phyloP scores from a whole-genome alignment of 331 rosid species.

The Acacia pycnantha region DNA sequence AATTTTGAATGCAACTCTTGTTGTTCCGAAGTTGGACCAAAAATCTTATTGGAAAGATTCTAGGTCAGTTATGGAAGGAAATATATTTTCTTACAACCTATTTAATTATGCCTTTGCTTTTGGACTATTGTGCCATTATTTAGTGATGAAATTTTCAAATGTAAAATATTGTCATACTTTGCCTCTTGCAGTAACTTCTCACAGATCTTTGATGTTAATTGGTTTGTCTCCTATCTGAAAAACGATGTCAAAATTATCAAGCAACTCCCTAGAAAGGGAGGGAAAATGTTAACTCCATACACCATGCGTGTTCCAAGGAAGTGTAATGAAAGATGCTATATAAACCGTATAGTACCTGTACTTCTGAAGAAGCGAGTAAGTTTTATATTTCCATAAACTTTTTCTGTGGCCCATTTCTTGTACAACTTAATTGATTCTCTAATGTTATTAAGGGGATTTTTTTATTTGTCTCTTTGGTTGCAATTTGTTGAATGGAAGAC shows the following conservation, averaged over 20 bases:
- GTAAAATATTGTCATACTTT: constrained; percentile 29
- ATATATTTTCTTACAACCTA: neutral
- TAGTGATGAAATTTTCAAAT: neutral
- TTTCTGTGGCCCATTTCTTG: constrained; percentile 22
- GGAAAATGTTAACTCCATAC: constrained; percentile 59
- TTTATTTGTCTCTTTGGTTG: constrained; percentile 18
- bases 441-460: constrained; percentile 15
- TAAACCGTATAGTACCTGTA: constrained; percentile 79
- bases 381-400: constrained; percentile 40
- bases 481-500: constrained; percentile 24
- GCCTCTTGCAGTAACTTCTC: constrained; percentile 81
- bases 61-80: constrained; percentile 54
- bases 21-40: constrained; percentile 90
- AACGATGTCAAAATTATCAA: constrained; percentile 86
- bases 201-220: constrained; percentile 85
- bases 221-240: constrained; percentile 77
- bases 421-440: constrained; percentile 21
- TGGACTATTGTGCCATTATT: neutral
- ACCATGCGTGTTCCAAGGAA: constrained; percentile 96
- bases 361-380: constrained; percentile 93
- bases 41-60: constrained; percentile 97
- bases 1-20: constrained; percentile 92
- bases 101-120: constrained; percentile 7
- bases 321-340: constrained; percentile 91
- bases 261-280: constrained; percentile 77